A percentile compares a stretch with the other conserved stretches of the same genome.
phyloP scores from a whole-genome alignment of 2,329 filamentous ascomycete genomes.

The Calonectria honghensis region DNA sequence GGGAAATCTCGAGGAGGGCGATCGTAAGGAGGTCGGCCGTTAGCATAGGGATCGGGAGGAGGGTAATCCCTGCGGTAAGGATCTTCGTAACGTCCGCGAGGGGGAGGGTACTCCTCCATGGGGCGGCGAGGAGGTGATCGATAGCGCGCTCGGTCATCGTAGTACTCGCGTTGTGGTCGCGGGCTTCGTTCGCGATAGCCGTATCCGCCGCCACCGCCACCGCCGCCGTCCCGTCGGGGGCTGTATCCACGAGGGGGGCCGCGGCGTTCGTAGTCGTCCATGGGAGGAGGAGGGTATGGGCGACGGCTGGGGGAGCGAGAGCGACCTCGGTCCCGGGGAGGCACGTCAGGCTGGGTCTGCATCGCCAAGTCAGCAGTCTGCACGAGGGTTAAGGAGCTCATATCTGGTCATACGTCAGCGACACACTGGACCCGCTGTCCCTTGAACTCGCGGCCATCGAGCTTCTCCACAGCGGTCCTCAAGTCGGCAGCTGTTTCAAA shows the following conservation, averaged over 20 bases:
- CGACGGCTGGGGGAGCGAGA: constrained; percentile 84
- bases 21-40: constrained; percentile 74
- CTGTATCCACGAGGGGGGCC: constrained; percentile 87
- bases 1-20: constrained; percentile 71
- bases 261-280: constrained; percentile 90
- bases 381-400: constrained; percentile 27
- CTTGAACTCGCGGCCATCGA: constrained; percentile 95
- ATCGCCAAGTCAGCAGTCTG: constrained; percentile 50
- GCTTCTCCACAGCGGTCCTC: constrained; percentile 93
- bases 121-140: constrained; percentile 87
- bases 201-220: constrained; percentile 68
- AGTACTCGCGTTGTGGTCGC: constrained; percentile 83
- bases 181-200: constrained; percentile 93
- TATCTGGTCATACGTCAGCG: constrained; percentile 79
- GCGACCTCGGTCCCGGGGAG: constrained; percentile 80
- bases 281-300: constrained; percentile 80
- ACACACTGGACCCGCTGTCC: constrained; percentile 89
- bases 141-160: constrained; percentile 87
- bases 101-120: constrained; percentile 84
- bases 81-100: constrained; percentile 83
- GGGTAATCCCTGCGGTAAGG: constrained; percentile 83
- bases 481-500: constrained; percentile 95
- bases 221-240: constrained; percentile 79
- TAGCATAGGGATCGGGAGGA: constrained; percentile 78
- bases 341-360: constrained; percentile 87